These are phyloP conservation scores for Striga hermonthica DNA, from an alignment of 305 asterid species.

Conservation along the genomic window DNA sequence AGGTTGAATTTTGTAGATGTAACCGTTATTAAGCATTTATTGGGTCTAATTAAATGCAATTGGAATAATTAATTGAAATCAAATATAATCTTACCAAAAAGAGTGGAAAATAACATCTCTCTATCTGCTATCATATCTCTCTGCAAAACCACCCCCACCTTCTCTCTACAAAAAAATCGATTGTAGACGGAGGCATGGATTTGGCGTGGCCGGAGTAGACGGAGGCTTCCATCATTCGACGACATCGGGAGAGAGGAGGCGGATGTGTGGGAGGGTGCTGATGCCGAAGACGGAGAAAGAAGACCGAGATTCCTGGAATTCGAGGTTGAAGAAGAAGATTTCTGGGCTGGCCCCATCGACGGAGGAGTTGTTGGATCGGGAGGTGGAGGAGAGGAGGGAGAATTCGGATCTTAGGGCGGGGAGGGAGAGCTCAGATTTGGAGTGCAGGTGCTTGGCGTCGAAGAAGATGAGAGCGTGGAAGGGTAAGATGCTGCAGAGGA, in stretches of 20 bases:
- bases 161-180: no score
- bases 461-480: constrained; percentile 76
- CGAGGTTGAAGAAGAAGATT: constrained; percentile 66
- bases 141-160: no score
- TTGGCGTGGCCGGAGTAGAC: constrained; percentile 67
- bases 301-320: constrained; percentile 65
- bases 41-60: no score
- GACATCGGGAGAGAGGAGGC: constrained; percentile 59
- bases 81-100: no score
- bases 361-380: constrained; percentile 61
- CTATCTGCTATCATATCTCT: no score
- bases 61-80: no score
- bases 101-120: no score
- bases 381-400: constrained; percentile 65
- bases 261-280: constrained; percentile 72
- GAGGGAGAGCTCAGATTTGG: constrained; percentile 72
- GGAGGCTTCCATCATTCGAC: constrained; percentile 65
- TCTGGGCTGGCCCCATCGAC: constrained; percentile 29
- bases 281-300: constrained; percentile 58
- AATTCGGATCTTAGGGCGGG: constrained; percentile 69
- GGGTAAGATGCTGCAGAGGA: constrained; percentile 74
- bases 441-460: constrained; percentile 79
- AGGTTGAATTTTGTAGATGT: no score
- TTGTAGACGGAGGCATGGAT: constrained; percentile 53
- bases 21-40: no score